Evolutionary conservation across 352 stramenopile genomes (phyloP).

Genomic region (Phytophthora quininea): DNA sequence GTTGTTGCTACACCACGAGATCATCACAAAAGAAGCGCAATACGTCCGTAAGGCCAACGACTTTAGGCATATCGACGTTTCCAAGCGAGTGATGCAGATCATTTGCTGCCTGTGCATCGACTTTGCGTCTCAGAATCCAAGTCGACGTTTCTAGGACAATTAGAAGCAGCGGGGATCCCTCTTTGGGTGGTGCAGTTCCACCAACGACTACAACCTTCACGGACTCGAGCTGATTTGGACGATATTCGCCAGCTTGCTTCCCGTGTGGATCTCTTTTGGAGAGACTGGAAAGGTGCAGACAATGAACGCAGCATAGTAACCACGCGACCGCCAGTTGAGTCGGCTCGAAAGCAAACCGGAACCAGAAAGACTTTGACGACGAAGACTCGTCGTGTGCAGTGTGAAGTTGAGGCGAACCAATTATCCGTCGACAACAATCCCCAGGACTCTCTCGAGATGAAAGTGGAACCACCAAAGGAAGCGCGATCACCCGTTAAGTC

Average conservation of each 20-base stretch:
- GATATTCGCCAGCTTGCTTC: not conserved
- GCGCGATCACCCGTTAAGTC: too few relatives aligned
- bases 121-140: slow-evolving; percentile 26
- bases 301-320: not conserved
- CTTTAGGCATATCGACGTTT: slow-evolving; percentile 9
- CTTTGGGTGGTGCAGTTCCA: slow-evolving; percentile 31
- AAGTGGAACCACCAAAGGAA: too few relatives aligned
- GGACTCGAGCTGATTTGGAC: not conserved
- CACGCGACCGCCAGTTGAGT: too few relatives aligned
- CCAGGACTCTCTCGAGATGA: too few relatives aligned
- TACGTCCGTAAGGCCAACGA: slow-evolving; percentile 12
- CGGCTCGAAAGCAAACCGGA: too few relatives aligned
- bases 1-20: slow-evolving; percentile 21
- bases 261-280: slow-evolving; percentile 34
- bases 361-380: too few relatives aligned
- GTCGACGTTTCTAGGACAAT: slow-evolving; percentile 25
- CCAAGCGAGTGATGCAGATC: slow-evolving; percentile 46
- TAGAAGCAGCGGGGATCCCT: slow-evolving; percentile 30
- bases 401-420: too few relatives aligned
- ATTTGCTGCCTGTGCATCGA: slow-evolving; percentile 45
- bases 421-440: too few relatives aligned
- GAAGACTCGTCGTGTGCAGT: too few relatives aligned
- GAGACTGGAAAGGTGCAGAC: slow-evolving; percentile 29
- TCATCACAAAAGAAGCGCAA: slow-evolving; percentile 24
- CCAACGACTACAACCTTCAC: slow-evolving; percentile 10